These are phyloP conservation scores for Sherardia arvensis DNA, from an alignment of 257 asterid species.

Conservation along the genomic window DNA sequence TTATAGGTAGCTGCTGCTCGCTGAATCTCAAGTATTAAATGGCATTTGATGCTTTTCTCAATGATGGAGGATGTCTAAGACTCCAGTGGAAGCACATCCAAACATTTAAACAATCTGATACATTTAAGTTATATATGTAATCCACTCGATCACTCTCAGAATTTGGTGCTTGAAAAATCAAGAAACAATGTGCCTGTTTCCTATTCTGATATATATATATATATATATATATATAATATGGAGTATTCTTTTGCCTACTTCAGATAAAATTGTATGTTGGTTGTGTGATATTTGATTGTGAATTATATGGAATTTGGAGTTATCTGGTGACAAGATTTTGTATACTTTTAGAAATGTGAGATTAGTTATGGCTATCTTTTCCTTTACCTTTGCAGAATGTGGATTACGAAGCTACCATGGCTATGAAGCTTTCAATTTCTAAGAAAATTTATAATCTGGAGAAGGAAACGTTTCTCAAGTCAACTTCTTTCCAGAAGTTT, in stretches of 20 bases:
- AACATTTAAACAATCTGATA: neutral
- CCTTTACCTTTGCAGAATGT: conserved; percentile 45
- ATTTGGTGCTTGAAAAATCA: neutral
- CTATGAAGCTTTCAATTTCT: conserved; percentile 72
- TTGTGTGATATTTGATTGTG: neutral
- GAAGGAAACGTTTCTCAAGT: conserved; percentile 59
- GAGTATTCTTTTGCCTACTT: too few species aligned
- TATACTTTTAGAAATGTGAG: neutral
- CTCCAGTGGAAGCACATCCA: neutral
- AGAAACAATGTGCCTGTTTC: neutral
- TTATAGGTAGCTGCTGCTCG: neutral
- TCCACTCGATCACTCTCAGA: neutral
- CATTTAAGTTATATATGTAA: neutral
- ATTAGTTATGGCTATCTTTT: conserved; percentile 6
- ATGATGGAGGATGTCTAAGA: neutral
- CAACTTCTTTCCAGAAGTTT: conserved; percentile 54
- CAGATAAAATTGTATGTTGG: neutral
- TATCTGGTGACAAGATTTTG: neutral
- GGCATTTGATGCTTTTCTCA: neutral
- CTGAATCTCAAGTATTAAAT: neutral
- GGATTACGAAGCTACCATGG: conserved; percentile 90
- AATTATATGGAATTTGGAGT: conserved; percentile 2
- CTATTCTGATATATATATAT: too few species aligned
- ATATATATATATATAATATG: too few species aligned
- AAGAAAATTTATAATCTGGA: conserved; percentile 68